Evolutionary conservation across 257 asterid genomes (phyloP).

Genomic region (Anisodus tanguticus): DNA sequence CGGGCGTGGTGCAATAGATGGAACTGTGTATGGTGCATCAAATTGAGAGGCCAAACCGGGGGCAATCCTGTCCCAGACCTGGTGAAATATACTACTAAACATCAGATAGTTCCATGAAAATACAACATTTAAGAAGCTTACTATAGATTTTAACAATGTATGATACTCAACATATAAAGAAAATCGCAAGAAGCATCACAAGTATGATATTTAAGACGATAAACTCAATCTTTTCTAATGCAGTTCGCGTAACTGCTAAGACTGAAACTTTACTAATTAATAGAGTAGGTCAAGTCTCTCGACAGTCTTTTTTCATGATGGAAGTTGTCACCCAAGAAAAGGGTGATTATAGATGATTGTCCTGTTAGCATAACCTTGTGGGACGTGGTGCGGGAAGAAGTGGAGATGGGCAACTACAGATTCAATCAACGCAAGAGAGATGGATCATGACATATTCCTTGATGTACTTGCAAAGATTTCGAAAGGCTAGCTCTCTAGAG

Average conservation of each 20-base stretch:
- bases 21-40: slow-evolving; percentile 74
- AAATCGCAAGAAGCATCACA: not conserved
- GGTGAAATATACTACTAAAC: slow-evolving; percentile 21
- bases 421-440: not conserved
- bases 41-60: slow-evolving; percentile 79
- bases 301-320: not conserved
- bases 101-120: not conserved
- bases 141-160: not conserved
- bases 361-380: not conserved
- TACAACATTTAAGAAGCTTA: not conserved
- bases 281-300: not conserved
- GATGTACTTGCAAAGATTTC: not conserved
- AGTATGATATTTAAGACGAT: not conserved
- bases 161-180: not conserved
- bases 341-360: not conserved
- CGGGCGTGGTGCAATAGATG: slow-evolving; percentile 80
- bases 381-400: not conserved
- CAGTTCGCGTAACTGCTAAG: not conserved
- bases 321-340: not conserved
- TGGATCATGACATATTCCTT: not conserved
- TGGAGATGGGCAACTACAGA: not conserved
- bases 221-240: not conserved
- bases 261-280: not conserved
- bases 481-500: not conserved
- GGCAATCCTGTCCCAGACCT: slow-evolving; percentile 96